Percentiles rank a stretch among this genome's conserved stretches.
These are phyloP conservation scores for Mycena crocata DNA, from an alignment of 768 basidiomycete species.

Conservation along the genomic window DNA sequence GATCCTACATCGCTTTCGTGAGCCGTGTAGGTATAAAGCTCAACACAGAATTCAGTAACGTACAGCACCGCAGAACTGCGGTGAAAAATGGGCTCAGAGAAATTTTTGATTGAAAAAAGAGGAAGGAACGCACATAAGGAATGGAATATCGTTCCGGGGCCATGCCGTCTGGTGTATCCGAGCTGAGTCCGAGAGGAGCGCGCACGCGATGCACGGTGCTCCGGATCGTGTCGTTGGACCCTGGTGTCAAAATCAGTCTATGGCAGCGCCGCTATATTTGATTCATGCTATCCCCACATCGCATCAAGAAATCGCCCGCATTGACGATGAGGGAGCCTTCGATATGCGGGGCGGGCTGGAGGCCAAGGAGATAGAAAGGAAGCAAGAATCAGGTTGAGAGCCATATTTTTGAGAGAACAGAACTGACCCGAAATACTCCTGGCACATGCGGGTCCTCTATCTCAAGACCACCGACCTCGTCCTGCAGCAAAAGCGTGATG, in stretches of 20 bases:
- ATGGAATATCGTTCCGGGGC: conserved; percentile 69
- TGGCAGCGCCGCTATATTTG: background rate
- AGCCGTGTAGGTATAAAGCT: too few species aligned
- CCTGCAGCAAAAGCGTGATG: conserved; percentile 70
- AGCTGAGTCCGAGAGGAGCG: conserved; percentile 54
- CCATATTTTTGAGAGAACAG: background rate
- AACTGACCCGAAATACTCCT: conserved; percentile 52
- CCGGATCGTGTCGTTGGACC: conserved; percentile 59
- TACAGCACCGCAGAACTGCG: too few species aligned
- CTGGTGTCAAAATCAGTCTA: conserved; percentile 36
- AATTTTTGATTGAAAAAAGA: too few species aligned
- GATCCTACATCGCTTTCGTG: too few species aligned
- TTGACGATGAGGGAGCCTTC: conserved; percentile 64
- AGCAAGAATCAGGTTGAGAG: background rate
- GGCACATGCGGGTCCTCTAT: conserved; percentile 65
- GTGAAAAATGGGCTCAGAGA: too few species aligned
- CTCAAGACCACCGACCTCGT: conserved; percentile 70
- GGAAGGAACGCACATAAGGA: conserved; percentile 66
- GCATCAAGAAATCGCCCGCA: conserved; percentile 62
- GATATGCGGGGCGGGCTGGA: conserved; percentile 55
- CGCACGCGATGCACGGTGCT: conserved; percentile 69
- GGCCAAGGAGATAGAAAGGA: conserved; percentile 17
- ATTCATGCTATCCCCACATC: conserved; percentile 47
- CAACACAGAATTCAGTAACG: too few species aligned
- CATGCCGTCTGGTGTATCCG: conserved; percentile 39